phyloP scores from a whole-genome alignment of 2,329 filamentous ascomycete genomes.

The Cordyceps tenuipes region DNA sequence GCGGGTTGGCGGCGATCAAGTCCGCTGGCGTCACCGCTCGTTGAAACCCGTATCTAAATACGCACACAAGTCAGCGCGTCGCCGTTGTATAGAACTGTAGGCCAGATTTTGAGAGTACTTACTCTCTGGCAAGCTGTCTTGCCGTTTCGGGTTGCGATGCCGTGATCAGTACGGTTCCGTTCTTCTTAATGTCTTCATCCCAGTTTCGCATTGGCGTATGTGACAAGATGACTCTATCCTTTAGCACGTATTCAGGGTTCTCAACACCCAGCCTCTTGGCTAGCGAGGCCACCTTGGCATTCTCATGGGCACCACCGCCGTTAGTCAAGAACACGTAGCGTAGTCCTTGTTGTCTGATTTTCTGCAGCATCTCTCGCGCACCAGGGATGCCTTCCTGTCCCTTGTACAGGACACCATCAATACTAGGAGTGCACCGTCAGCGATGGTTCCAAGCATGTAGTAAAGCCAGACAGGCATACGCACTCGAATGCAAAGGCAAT shows the following conservation, averaged over 20 bases:
- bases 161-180: slow-evolving; percentile 59
- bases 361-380: slow-evolving; percentile 63
- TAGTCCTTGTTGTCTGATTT: slow-evolving; percentile 65
- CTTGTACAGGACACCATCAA: slow-evolving; percentile 92
- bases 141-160: slow-evolving; percentile 61
- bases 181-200: slow-evolving; percentile 27
- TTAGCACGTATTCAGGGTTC: slow-evolving; percentile 26
- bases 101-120: slow-evolving; percentile 13
- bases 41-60: slow-evolving; percentile 57
- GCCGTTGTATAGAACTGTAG: slow-evolving; percentile 3
- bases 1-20: slow-evolving; percentile 63
- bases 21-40: slow-evolving; percentile 81
- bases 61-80: neutral
- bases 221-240: slow-evolving; percentile 54
- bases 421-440: slow-evolving; percentile 33
- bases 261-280: slow-evolving; percentile 24
- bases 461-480: slow-evolving; percentile 8
- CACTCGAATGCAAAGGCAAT: slow-evolving; percentile 34
- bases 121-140: slow-evolving; percentile 63
- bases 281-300: slow-evolving; percentile 27
- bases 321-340: slow-evolving; percentile 96
- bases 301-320: slow-evolving; percentile 79
- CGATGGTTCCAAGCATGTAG: neutral
- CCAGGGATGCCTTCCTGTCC: slow-evolving; percentile 70
- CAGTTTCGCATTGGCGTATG: slow-evolving; percentile 77